Base-by-base conservation (phyloP, 2,329 filamentous ascomycete genomes). In the Malbranchea cinnamomea region DNA sequence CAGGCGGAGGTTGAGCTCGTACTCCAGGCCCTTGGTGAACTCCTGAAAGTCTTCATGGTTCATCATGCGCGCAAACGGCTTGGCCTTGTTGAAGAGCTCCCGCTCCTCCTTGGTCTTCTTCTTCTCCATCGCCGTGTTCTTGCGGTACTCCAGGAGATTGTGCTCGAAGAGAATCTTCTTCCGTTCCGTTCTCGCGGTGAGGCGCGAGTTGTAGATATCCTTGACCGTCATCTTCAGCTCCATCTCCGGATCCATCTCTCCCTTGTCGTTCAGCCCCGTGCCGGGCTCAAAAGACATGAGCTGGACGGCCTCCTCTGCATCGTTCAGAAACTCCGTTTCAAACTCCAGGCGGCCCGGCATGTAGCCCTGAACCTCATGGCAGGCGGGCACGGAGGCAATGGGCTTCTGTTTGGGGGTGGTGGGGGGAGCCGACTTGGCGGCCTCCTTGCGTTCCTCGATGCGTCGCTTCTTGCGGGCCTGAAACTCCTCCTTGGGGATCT, bases 121-220 rank as follows among this genome's bases (percentile, higher is more conserved):
- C 69, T 95, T 98, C 48, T 98, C 89, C 4, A 77, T 54, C 29
- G 83, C 79, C 15, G 71, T 78, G 50, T 93, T 93, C 53, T 93
- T 91, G 38, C 84, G 69, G 48, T 98, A 98, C 33, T 98, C 87
- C 3, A 98, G 65, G 16, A 98, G 64, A 36, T 80, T 80, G 54
- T 98, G 89, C 49, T 95, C 85, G 45, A 98, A 95, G 4, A 98
- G 79, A 29, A 95, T 79, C 59, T 89, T 91, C 57, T 98, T 98
- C 26, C 89, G 71, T 46, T 95, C 87, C 5, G 87, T 87, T 41
- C 89, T 75, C 34, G 85, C 79, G 2, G 85, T 93, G 11, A 98
- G 61, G 4, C 85, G 74, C 34, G 79, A 78, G 49, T 98, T 98
- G 63, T 98, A 98, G 29, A 98, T 92, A 41, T 93, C 84, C 74